Evolutionary conservation across 2,329 filamentous ascomycete genomes (phyloP), one percentile per base, ranked within the genome.

Genomic region (Stemphylium lycopersici): DNA sequence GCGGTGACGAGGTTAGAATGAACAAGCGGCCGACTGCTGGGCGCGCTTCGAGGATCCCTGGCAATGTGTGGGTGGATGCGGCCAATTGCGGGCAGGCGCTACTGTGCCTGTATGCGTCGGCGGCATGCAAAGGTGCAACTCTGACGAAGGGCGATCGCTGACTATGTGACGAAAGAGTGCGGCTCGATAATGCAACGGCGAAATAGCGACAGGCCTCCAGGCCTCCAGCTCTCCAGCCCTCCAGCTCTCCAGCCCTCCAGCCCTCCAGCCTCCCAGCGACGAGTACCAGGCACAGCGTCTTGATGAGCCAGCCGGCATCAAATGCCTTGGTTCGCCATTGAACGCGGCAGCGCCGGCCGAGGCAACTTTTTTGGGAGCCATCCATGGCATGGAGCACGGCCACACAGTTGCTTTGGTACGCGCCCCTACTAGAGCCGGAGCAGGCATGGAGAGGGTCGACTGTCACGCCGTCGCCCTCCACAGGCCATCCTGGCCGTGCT

Each of bases 1-100:
- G 66, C 66, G 66, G 66, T 68, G 66, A 68, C 66, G 64, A 63
- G 51, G 42, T 40, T 54, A 40, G 51, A 52, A 41, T 53, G 45
- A 54, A 55, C 58, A 55, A 45, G 54, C 43, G 63, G 47, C 57
- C 47, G 47, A 44, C 55, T 54, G 42, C 51, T 61, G 58, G 58
- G 58, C 59, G 56, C 52, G 59, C 48, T 58, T 59, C 43, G 54
- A 52, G 45, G 33, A 65, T 59, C 59, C 62, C 59, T 60, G 62
- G 39, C 33, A 51, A 32, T 44, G 38, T 51, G 61, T 46, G 57
- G 63, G 61, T 55, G 52, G 58, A 47, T 48, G 50, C 53, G 56
- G 60, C 61, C 63, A 66, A 67, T 63, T 42, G 59, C 36, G 55
- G 59, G 48, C 37, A 41, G 44, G 61, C 65, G 61, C 67, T 68